Base-by-base conservation (phyloP, 495 filamentous ascomycete genomes). In the Echria macrotheca region DNA sequence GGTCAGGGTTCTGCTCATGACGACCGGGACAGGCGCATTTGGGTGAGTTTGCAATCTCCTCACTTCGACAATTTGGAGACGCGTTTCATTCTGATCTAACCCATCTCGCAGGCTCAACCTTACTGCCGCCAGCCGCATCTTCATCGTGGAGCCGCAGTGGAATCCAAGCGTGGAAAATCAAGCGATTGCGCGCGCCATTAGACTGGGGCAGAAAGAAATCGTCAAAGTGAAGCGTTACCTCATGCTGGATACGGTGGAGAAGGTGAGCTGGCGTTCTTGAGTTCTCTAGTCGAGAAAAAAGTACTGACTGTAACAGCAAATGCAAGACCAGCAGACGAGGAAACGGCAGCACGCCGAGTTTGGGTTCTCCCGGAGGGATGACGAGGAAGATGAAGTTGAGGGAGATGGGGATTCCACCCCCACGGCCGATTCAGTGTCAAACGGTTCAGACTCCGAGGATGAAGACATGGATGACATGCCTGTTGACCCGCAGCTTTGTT, bases 81-180 rank as follows among this genome's bases (percentile, higher is more conserved):
- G n/a, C n/a, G n/a, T n/a, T n/a, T n/a, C n/a, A n/a, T n/a, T n/a
- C n/a, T n/a, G n/a, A n/a, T n/a, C n/a, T n/a, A n/a, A n/a, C n/a
- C n/a, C n/a, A n/a, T 4, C 3, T 8, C 5, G 25, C 31, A 78
- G 75, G 9, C 43, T 79, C 1, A 78, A 75, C 43, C 66, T 80
- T 23, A 69, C 72, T 2, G 55, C 65, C 0, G 75, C 75, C 0
- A 73, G 65, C 35, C 66, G 60, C 11, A 67, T 81, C 7, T 67
- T 69, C 49, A 62, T 79, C 17, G 53, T 79, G 6, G 76, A 81
- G 41, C 76, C 71, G 5, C 72, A 79, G 49, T 75, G 75, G 76
- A 79, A 80, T 38, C 77, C 77, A 0, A 68, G 64, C 44, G 66
- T 79, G 1, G 76, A 80, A 50, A 65, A 67, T 19, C 77, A 80